Evolutionary conservation across 1,284 basidiomycete genomes (phyloP).

Genomic region (Heliocybe sulcata): DNA sequence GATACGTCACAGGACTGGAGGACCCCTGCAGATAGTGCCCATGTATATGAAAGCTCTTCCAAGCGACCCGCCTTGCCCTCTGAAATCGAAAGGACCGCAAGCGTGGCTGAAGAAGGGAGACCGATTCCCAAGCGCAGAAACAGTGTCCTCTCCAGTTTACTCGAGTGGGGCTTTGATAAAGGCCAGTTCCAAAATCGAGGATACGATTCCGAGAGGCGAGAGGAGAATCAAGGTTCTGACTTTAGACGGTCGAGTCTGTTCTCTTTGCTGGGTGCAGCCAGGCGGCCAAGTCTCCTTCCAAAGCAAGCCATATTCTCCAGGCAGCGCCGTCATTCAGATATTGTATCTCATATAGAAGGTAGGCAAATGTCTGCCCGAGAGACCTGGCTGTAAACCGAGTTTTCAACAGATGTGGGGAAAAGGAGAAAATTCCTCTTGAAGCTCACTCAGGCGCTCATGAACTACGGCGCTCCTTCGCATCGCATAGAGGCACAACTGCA

Average conservation of each 20-base stretch:
- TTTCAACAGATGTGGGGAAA: conserved; percentile 45
- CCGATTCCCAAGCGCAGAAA: not conserved
- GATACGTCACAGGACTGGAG: no score
- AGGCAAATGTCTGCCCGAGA: not conserved
- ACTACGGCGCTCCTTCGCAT: conserved; percentile 83
- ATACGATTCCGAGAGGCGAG: not conserved
- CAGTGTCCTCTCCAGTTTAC: not conserved
- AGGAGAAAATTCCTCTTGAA: conserved; percentile 75
- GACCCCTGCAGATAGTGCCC: no score
- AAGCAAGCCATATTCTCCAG: not conserved
- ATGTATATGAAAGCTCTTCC: no score
- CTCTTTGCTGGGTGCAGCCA: not conserved
- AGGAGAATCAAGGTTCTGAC: not conserved
- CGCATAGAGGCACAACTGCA: conserved; percentile 77
- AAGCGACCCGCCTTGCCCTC: no score
- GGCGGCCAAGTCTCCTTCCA: not conserved
- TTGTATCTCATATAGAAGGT: not conserved
- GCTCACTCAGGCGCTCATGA: conserved; percentile 74
- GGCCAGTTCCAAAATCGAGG: not conserved
- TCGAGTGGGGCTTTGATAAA: not conserved
- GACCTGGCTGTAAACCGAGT: not conserved
- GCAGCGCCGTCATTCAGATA: not conserved
- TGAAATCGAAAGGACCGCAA: not conserved
- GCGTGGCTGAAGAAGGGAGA: not conserved
- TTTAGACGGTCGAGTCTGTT: not conserved